Conservation (phyloP, 768 basidiomycete species). For the Ephemerocybe angulata region DNA sequence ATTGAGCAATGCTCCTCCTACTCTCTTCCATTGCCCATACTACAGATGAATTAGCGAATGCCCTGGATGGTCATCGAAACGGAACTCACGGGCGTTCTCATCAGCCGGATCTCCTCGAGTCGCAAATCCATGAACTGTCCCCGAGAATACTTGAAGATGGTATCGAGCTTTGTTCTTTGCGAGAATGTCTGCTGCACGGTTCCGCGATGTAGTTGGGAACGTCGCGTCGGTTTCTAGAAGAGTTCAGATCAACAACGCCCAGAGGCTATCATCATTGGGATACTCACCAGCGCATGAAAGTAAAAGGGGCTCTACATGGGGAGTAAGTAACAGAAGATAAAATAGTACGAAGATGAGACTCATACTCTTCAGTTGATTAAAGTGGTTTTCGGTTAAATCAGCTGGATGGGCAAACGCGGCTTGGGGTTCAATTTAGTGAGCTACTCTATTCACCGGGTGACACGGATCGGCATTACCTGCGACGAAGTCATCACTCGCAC, state of each 20-base stretch:
- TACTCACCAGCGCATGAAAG: not conserved
- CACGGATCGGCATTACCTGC: conserved; percentile 26
- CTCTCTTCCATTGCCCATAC: conserved; percentile 63
- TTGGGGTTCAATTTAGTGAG: not conserved
- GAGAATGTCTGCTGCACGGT: conserved; percentile 53
- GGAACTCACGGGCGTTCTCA: conserved; percentile 33
- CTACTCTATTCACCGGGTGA: not conserved
- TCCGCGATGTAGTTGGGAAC: conserved; percentile 48
- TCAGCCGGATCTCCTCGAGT: conserved; percentile 42
- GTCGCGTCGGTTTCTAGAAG: conserved; percentile 45
- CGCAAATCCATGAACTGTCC: conserved; percentile 47
- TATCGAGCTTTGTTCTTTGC: conserved; percentile 47
- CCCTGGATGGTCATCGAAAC: not conserved
- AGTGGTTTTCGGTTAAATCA: conserved; percentile 42
- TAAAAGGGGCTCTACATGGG: not conserved
- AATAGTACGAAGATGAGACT: not conserved
- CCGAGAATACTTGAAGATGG: conserved; percentile 53
- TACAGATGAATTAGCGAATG: conserved; percentile 15
- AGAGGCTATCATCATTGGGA: not conserved
- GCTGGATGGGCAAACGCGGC: conserved; percentile 60
- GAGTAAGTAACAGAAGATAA: not conserved
- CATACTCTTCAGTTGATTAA: conserved; percentile 46
- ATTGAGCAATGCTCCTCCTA: conserved; percentile 43
- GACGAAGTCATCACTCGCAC: conserved; percentile 40
- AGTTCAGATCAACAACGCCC: not conserved